phyloP scores from a whole-genome alignment of 345 rosid species.

The Brassica nigra region DNA sequence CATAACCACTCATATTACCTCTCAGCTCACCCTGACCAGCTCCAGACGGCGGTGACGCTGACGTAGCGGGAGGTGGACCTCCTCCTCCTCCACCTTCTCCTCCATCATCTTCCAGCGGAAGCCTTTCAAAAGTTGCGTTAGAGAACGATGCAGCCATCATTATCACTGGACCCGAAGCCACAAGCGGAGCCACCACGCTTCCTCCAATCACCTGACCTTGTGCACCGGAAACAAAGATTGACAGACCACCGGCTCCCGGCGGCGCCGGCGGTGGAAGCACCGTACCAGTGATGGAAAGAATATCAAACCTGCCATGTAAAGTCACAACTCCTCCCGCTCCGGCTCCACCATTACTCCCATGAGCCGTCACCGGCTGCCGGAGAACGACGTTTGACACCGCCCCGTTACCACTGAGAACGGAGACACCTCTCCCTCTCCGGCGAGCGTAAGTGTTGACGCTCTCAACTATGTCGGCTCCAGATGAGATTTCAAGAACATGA shows the following conservation, averaged over 20 bases:
- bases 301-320: constrained; percentile 77
- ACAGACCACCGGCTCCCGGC: constrained; percentile 67
- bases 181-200: constrained; percentile 56
- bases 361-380: constrained; percentile 53
- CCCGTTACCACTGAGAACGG: constrained; percentile 66
- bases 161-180: constrained; percentile 72
- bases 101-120: constrained; percentile 60
- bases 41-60: constrained; percentile 59
- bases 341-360: constrained; percentile 40
- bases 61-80: constrained; percentile 20
- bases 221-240: constrained; percentile 62
- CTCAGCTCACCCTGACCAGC: constrained; percentile 43
- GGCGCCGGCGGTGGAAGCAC: constrained; percentile 89
- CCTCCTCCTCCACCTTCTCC: constrained; percentile 35
- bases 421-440: constrained; percentile 68
- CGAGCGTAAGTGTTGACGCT: constrained; percentile 57
- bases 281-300: constrained; percentile 71
- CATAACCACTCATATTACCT: constrained; percentile 45
- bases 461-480: constrained; percentile 66
- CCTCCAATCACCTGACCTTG: constrained; percentile 85
- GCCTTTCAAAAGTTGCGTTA: constrained; percentile 68
- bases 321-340: constrained; percentile 51
- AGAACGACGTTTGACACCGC: constrained; percentile 56
- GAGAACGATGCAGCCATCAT: constrained; percentile 78
- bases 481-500: constrained; percentile 67